phyloP scores from a whole-genome alignment of 352 stramenopile genomes.

The Phytophthora palmivora region DNA sequence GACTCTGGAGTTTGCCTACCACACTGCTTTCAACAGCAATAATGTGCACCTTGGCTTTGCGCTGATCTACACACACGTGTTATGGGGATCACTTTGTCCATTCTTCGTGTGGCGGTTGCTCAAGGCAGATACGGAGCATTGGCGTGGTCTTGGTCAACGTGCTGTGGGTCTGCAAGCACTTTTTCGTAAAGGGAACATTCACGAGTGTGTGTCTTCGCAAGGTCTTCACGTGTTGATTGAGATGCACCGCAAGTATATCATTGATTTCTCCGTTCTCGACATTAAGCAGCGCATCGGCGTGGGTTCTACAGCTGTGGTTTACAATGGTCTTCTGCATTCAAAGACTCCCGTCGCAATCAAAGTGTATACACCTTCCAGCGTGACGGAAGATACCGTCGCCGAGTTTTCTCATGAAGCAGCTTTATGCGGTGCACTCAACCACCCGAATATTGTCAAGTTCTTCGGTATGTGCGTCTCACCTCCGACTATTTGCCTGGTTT shows the following conservation, averaged over 20 bases:
- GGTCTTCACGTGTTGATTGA: conserved; percentile 63
- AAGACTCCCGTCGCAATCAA: conserved; percentile 62
- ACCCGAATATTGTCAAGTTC: conserved; percentile 70
- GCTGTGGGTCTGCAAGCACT: conserved; percentile 41
- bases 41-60: conserved; percentile 35
- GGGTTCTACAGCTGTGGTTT: conserved; percentile 56
- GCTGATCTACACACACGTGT: conserved; percentile 41
- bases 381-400: conserved; percentile 59
- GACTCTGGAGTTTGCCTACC: conserved; percentile 42
- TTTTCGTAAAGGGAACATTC: conserved; percentile 47
- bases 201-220: conserved; percentile 48
- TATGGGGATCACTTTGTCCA: conserved; percentile 44
- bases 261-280: conserved; percentile 49
- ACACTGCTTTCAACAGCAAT: conserved; percentile 42
- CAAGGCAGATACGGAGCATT: conserved; percentile 70
- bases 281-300: conserved; percentile 48
- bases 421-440: conserved; percentile 53
- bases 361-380: conserved; percentile 62
- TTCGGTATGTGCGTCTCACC: conserved; percentile 66
- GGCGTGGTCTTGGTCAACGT: conserved; percentile 57
- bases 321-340: conserved; percentile 48
- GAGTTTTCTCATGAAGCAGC: conserved; percentile 64
- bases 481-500: conserved; percentile 67
- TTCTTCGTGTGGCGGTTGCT: conserved; percentile 53
- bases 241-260: conserved; percentile 52